These are phyloP conservation scores for Hyparrhenia diplandra DNA, from an alignment of 176 grass and related monocot genomes.

Conservation along the genomic window DNA sequence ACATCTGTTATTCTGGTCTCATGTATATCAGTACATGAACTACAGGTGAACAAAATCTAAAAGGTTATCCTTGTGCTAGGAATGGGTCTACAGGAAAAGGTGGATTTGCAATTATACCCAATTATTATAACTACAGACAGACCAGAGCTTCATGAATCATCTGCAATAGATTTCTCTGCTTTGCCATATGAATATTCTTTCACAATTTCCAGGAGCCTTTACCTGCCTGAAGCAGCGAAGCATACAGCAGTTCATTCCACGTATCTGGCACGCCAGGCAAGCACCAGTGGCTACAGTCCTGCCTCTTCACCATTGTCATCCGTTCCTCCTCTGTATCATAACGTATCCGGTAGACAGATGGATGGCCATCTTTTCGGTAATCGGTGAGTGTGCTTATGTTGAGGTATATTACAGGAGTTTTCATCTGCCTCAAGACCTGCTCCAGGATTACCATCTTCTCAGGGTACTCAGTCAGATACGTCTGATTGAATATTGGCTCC, in stretches of 20 bases:
- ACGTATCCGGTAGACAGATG: slow-evolving; percentile 61
- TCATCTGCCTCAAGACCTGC: slow-evolving; percentile 59
- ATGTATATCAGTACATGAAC: slow-evolving; percentile 18
- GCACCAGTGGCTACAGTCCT: slow-evolving; percentile 99
- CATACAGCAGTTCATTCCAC: no score
- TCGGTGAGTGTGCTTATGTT: slow-evolving; percentile 83
- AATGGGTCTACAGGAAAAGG: no score
- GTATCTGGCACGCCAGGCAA: slow-evolving; percentile 76
- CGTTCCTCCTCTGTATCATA: slow-evolving; percentile 54
- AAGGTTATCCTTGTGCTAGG: no score
- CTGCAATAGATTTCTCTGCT: neutral
- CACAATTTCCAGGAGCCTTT: slow-evolving; percentile 64
- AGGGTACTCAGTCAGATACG: slow-evolving; percentile 65
- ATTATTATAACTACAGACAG: neutral
- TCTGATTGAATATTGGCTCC: slow-evolving; percentile 69
- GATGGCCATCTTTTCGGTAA: slow-evolving; percentile 83
- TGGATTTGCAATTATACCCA: slow-evolving; percentile 1
- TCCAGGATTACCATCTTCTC: slow-evolving; percentile 72
- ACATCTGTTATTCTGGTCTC: slow-evolving; percentile 11
- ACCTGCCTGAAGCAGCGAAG: slow-evolving; percentile 62
- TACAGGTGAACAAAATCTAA: neutral
- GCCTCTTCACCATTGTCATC: slow-evolving; percentile 44
- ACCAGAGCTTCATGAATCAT: neutral
- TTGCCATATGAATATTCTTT: neutral
- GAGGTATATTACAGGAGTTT: slow-evolving; percentile 78